Evolutionary conservation across 805 yeast species (phyloP), one percentile per base, ranked within the genome.

Genomic region (Candida golubevii): DNA sequence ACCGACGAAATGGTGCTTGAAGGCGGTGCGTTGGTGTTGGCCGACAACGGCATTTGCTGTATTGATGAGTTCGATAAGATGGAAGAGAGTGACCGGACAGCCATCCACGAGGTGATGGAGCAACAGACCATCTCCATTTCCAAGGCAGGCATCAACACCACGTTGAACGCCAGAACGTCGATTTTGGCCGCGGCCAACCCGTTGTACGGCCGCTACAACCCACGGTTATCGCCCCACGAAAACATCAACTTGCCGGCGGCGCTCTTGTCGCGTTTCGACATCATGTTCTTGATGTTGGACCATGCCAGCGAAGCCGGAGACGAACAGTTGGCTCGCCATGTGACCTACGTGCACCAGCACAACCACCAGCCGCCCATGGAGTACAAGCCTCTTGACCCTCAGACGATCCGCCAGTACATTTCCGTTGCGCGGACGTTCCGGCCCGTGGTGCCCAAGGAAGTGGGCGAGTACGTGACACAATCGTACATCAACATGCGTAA

Each of bases 171-270:
- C 7, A 79, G 99, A 63, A 80, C 98, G 0, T 90, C 97, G 6
- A 87, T 93, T 48, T 69, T 93, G 51, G 99, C 99, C 0, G 99
- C 99, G 28, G 99, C 99, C n/a, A 93, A 93, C 70, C 99, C 99
- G 14, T 71, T 90, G 32, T 90, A 86, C 62, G 98, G 99, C 45
- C 79, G 98, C 51, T 93, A 93, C 68, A 91, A 93, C 66, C 86
- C 96, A 32, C 77, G 80, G 50, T 67, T 91, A 46, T 85, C 96
- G 7, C 97, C 99, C 3, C 83, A 89, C 51, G 97, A 93, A 59
- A 93, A 93, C 66, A 91, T 93, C 63, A 93, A 93, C 60, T 73
- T 93, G 47, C 99, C 99, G 6, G 97, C 98, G 0, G 99, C 99
- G 0, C 74, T 93, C 55, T 72, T 93, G 41, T 91, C 98, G 31